These are phyloP conservation scores for Lipomyces yamadae DNA, from an alignment of 805 yeast genomes.

Conservation along the genomic window DNA sequence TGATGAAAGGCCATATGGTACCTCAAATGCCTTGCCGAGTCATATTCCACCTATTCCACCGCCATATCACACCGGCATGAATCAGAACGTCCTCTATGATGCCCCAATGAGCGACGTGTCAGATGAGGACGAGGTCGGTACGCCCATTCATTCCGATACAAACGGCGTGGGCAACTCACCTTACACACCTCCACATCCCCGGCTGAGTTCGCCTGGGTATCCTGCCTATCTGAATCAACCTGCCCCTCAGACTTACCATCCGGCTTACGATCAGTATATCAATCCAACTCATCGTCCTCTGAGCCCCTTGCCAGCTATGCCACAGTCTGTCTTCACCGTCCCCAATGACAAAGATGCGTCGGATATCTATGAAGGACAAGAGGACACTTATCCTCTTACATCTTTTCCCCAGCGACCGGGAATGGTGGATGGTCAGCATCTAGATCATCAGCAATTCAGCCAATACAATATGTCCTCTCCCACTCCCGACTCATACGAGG, in stretches of 20 bases:
- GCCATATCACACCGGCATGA: conserved; percentile 5
- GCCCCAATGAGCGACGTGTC: conserved; percentile 1
- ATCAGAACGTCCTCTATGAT: not conserved
- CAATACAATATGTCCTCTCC: not conserved
- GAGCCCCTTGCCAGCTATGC: conserved; percentile 22
- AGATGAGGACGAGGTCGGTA: not conserved
- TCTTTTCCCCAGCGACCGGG: conserved; percentile 15
- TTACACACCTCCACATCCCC: not conserved
- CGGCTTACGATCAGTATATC: conserved; percentile 3
- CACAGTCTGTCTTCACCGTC: conserved; percentile 12
- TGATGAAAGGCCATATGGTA: not conserved
- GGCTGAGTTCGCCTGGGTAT: not conserved
- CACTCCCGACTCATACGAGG: not conserved
- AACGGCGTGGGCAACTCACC: not conserved
- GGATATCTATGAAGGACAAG: conserved; percentile 19
- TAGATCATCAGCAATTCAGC: not conserved
- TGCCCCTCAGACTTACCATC: conserved; percentile 3
- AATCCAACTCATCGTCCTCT: conserved; percentile 6
- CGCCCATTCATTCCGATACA: not conserved
- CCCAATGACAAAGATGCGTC: conserved; percentile 8
- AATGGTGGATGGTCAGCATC: not conserved
- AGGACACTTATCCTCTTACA: conserved; percentile 22
- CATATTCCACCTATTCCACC: conserved; percentile 14
- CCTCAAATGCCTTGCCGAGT: conserved; percentile 3
- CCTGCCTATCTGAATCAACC: not conserved